Evolutionary conservation across 108 stramenopile species (phyloP), one percentile per base, ranked within the genome.

Genomic region (Cyclotella baltica): DNA sequence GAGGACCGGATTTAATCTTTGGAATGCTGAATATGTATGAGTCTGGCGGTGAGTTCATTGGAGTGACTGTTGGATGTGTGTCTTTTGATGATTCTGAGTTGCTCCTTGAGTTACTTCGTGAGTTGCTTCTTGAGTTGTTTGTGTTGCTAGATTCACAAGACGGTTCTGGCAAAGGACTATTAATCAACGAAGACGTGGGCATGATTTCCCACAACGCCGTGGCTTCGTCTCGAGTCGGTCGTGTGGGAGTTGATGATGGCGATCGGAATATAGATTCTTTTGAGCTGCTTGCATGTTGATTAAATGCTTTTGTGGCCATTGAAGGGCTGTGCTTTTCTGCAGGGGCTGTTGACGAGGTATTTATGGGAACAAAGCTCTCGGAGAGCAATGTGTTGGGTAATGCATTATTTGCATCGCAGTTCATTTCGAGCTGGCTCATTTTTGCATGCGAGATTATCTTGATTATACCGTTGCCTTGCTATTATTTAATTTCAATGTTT

Each of bases 171-270:
- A 55, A 1, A 1, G 55, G 55, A 23, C 55, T 31, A 34, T 64
- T 34, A 29, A 27, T 19, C 19, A n/a, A 4, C 11, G 74, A 57
- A 27, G 74, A 59, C 34, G 74, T 75, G 25, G 74, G 50, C 74
- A 75, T 75, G 9, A 75, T 75, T 43, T 55, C 63, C 58, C 52
- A 66, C 5, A 75, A 46, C 34, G 43, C 74, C 15, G 53, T 55
- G 0, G 74, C 74, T 55, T 75, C 74, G 28, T 75, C 74, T 33
- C 66, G 27, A 25, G 74, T 75, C 37, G 74, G 74, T 66, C 74
- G 65, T 40, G 58, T 15, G 3, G 58, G 28, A 16, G 56, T 6
- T 4, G 43, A 43, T 33, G 34, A 29, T 25, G 40, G 40, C 1
- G 64, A 65, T 34, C 22, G 5, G 53, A n/a, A 43, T 10, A 43